phyloP scores from a whole-genome alignment of 2,329 filamentous ascomycete genomes.

The Alternaria atra region DNA sequence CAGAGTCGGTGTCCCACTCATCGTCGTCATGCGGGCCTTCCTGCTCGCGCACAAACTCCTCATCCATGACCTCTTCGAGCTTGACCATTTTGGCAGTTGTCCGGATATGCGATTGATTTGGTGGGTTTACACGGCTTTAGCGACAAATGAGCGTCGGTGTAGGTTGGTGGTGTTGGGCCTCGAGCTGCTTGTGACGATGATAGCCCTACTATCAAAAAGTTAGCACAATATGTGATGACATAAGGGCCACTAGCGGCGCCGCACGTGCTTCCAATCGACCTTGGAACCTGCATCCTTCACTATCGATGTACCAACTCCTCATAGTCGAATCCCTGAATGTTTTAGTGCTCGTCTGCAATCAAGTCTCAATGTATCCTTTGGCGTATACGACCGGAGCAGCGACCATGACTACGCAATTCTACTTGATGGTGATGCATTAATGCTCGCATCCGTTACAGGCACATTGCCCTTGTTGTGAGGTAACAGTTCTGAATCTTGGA shows the following conservation, averaged over 20 bases:
- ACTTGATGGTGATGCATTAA: background rate
- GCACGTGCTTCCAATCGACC: background rate
- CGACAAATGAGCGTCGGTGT: constrained; percentile 2
- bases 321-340: background rate
- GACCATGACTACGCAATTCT: background rate
- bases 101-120: background rate
- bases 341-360: background rate
- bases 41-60: constrained; percentile 83
- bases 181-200: constrained; percentile 13
- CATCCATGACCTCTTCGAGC: constrained; percentile 95
- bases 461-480: background rate
- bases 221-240: constrained; percentile 7
- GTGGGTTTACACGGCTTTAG: background rate
- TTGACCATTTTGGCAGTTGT: constrained; percentile 78
- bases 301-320: background rate
- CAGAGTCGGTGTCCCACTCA: constrained; percentile 91
- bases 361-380: background rate
- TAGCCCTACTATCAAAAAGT: constrained; percentile 13
- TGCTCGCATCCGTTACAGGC: background rate
- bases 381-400: background rate
- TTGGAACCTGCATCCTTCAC: background rate
- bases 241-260: background rate
- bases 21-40: constrained; percentile 76
- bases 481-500: background rate
- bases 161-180: constrained; percentile 16